Evolutionary conservation across 2,329 filamentous ascomycete genomes (phyloP).

Genomic region (Gremmenia infestans): DNA sequence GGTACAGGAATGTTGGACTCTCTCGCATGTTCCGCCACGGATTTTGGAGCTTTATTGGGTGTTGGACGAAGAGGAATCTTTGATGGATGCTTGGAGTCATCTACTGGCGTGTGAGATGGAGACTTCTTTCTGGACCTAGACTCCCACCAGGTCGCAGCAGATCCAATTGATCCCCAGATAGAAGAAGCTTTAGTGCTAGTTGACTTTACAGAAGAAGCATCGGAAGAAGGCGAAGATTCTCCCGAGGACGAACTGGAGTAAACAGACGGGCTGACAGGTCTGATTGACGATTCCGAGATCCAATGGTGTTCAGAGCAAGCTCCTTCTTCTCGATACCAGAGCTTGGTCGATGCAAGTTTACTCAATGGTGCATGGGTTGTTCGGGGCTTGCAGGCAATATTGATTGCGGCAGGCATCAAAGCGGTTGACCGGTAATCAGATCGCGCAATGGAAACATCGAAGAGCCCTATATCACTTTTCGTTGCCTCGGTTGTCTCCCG

Average conservation of each 20-base stretch:
- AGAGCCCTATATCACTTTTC: conserved; percentile 16
- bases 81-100: conserved; percentile 13
- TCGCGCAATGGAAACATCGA: conserved; percentile 11
- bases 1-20: conserved; percentile 8
- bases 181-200: conserved; percentile 32
- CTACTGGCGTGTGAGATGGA: conserved; percentile 8
- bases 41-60: neutral
- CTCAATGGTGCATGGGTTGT: conserved; percentile 4
- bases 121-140: conserved; percentile 15
- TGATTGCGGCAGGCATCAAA: conserved; percentile 22
- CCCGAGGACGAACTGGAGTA: conserved; percentile 28
- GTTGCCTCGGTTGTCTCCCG: neutral
- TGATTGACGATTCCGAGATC: conserved; percentile 31
- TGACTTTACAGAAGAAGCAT: conserved; percentile 28
- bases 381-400: conserved; percentile 22
- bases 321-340: conserved; percentile 21
- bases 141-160: conserved; percentile 8
- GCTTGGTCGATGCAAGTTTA: conserved; percentile 19
- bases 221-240: conserved; percentile 26
- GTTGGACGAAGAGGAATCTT: conserved; percentile 17
- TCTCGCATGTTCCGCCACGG: neutral
- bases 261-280: conserved; percentile 27
- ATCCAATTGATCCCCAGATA: conserved; percentile 15
- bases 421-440: conserved; percentile 16
- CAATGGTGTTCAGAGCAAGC: conserved; percentile 25